Conservation (phyloP, 768 basidiomycete genomes). For the Lentinula guzmanii region DNA sequence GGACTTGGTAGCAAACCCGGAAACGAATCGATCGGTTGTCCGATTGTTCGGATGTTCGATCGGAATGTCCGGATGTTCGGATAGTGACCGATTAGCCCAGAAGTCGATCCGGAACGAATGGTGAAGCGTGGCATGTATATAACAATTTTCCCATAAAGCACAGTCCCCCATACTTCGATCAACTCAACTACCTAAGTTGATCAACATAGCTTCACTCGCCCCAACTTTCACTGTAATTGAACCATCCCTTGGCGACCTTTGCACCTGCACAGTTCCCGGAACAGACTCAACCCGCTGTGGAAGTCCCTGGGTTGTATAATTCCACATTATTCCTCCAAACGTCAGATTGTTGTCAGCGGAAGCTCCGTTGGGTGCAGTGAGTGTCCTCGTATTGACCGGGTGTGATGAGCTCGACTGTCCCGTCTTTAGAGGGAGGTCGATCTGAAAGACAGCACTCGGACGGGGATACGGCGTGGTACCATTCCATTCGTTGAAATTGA, state of each 20-base stretch:
- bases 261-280: neutral
- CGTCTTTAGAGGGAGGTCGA: neutral
- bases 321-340: conserved; percentile 4
- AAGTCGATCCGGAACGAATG: too few relatives aligned
- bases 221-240: neutral
- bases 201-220: conserved; percentile 2
- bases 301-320: conserved; percentile 1
- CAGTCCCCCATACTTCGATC: too few relatives aligned
- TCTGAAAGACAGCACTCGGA: neutral
- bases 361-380: neutral
- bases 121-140: too few relatives aligned
- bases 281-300: neutral
- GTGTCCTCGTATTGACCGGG: neutral
- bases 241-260: neutral
- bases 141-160: too few relatives aligned
- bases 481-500: conserved; percentile 3
- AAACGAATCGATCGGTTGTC: too few relatives aligned
- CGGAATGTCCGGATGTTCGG: too few relatives aligned
- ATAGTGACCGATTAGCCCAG: too few relatives aligned
- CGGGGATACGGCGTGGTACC: neutral
- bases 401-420: neutral
- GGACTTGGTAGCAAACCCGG: too few relatives aligned
- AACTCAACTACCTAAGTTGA: neutral
- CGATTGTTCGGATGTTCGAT: too few relatives aligned
- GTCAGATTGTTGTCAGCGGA: neutral